Percentiles rank a stretch among this genome's conserved stretches.
phyloP scores from a whole-genome alignment of 2,329 filamentous ascomycete species.

The Penicillium sp. region DNA sequence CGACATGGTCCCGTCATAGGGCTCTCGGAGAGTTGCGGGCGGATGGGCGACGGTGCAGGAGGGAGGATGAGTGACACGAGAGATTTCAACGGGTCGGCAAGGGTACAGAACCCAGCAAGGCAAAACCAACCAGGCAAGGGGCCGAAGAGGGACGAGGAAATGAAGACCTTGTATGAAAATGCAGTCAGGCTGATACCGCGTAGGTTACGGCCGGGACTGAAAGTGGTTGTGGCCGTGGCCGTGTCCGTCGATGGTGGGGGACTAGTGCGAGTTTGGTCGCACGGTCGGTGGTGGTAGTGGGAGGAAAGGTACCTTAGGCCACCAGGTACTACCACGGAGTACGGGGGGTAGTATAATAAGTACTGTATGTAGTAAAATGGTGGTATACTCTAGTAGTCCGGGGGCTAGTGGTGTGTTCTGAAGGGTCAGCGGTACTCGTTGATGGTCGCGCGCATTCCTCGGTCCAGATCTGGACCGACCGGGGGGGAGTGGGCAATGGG shows the following conservation, averaged over 20 bases:
- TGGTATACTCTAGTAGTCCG: not conserved
- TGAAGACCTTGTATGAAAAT: slow-evolving; percentile 7
- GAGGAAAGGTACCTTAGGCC: not conserved
- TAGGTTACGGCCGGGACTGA: not conserved
- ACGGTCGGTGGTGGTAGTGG: not conserved
- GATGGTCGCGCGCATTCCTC: slow-evolving; percentile 11
- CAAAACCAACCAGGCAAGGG: not conserved
- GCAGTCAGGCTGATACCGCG: not conserved
- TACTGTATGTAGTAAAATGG: not conserved
- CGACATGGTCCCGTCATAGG: slow-evolving; percentile 25
- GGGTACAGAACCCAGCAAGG: not conserved
- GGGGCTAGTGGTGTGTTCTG: not conserved
- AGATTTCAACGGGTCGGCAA: not conserved
- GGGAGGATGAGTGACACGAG: not conserved
- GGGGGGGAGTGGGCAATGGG: not conserved
- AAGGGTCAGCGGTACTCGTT: not conserved
- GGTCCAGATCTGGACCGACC: slow-evolving; percentile 31
- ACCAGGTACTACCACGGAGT: not conserved
- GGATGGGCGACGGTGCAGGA: not conserved
- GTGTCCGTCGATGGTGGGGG: slow-evolving; percentile 2
- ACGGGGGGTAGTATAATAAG: too few relatives aligned
- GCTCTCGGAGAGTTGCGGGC: slow-evolving; percentile 9
- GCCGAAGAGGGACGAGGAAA: not conserved
- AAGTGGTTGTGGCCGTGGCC: not conserved
- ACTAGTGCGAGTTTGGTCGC: slow-evolving; percentile 1